Evolutionary conservation across 2,329 filamentous ascomycete genomes (phyloP).

Genomic region (Eutypa lata): DNA sequence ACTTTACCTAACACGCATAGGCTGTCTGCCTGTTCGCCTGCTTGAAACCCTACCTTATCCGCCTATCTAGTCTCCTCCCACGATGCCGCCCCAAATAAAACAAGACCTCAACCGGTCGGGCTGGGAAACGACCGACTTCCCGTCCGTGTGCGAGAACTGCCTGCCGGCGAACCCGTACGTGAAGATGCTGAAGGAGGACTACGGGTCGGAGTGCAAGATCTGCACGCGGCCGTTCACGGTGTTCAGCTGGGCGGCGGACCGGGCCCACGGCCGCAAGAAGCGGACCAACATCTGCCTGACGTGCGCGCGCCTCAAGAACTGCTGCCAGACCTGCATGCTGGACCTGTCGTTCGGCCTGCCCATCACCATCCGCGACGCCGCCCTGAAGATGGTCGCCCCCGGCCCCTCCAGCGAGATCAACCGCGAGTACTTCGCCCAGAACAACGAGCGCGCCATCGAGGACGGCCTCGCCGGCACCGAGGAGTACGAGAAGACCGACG

Average conservation of each 20-base stretch:
- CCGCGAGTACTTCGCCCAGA: constrained; percentile 95
- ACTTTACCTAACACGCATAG: too few relatives aligned
- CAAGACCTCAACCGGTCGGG: constrained; percentile 92
- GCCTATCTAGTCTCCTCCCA: neutral
- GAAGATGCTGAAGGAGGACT: constrained; percentile 97
- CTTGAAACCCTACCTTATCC: too few relatives aligned
- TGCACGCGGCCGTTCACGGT: constrained; percentile 95
- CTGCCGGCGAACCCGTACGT: constrained; percentile 96
- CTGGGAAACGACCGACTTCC: constrained; percentile 92
- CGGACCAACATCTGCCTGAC: constrained; percentile 94
- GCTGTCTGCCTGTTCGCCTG: too few relatives aligned
- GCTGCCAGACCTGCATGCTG: constrained; percentile 98
- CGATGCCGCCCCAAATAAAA: constrained; percentile 89
- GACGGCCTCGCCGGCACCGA: constrained; percentile 83
- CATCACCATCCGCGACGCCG: constrained; percentile 91
- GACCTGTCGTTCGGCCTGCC: constrained; percentile 94
- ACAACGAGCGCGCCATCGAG: constrained; percentile 93
- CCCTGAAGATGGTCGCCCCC: constrained; percentile 94
- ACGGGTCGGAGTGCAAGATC: constrained; percentile 81
- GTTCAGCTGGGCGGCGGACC: constrained; percentile 91
- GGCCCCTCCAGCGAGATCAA: constrained; percentile 92
- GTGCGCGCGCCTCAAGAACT: constrained; percentile 96
- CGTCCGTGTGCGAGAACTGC: constrained; percentile 87
- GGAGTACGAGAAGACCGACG: constrained; percentile 94
- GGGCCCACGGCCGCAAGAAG: constrained; percentile 82